These are phyloP conservation scores for Penicillium digitatum DNA, from an alignment of 2,329 filamentous ascomycete species.

Conservation along the genomic window DNA sequence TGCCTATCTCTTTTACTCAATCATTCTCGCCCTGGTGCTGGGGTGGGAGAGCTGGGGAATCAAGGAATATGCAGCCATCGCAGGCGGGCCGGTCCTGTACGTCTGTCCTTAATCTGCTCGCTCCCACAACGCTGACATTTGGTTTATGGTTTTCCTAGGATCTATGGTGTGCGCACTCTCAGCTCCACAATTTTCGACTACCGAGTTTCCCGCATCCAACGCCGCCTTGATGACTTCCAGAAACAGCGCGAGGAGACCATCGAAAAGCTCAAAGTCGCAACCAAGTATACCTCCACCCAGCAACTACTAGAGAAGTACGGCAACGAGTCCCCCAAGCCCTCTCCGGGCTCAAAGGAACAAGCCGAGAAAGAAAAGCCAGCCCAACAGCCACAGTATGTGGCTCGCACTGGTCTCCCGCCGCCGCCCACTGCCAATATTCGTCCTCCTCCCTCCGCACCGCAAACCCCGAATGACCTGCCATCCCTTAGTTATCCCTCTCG, in stretches of 20 bases:
- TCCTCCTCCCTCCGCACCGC: slow-evolving; percentile 19
- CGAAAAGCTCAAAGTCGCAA: slow-evolving; percentile 88
- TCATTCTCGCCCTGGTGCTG: slow-evolving; percentile 78
- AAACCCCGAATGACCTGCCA: slow-evolving; percentile 5
- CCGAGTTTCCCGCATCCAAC: slow-evolving; percentile 66
- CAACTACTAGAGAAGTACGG: slow-evolving; percentile 94
- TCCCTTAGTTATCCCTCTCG: slow-evolving; percentile 32
- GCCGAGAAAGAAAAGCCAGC: slow-evolving; percentile 22
- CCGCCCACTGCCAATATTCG: slow-evolving; percentile 64
- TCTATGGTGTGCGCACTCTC: slow-evolving; percentile 67
- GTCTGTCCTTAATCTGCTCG: slow-evolving; percentile 25
- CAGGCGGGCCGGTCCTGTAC: slow-evolving; percentile 74
- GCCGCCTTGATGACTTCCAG: slow-evolving; percentile 68
- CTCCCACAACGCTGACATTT: slow-evolving; percentile 13
- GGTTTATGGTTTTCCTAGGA: slow-evolving; percentile 51
- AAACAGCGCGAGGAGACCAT: slow-evolving; percentile 82
- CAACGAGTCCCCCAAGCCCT: slow-evolving; percentile 52
- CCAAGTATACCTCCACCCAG: slow-evolving; percentile 92
- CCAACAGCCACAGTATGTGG: slow-evolving; percentile 29
- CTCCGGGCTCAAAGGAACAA: slow-evolving; percentile 22
- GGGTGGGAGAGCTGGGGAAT: slow-evolving; percentile 74
- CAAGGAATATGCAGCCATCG: slow-evolving; percentile 72
- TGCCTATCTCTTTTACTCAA: slow-evolving; percentile 79
- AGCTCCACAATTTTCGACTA: slow-evolving; percentile 74
- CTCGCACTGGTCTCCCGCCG: slow-evolving; percentile 54